Conservation (phyloP, 192 early-diverging fungal genomes). For the Gigaspora rosea region DNA sequence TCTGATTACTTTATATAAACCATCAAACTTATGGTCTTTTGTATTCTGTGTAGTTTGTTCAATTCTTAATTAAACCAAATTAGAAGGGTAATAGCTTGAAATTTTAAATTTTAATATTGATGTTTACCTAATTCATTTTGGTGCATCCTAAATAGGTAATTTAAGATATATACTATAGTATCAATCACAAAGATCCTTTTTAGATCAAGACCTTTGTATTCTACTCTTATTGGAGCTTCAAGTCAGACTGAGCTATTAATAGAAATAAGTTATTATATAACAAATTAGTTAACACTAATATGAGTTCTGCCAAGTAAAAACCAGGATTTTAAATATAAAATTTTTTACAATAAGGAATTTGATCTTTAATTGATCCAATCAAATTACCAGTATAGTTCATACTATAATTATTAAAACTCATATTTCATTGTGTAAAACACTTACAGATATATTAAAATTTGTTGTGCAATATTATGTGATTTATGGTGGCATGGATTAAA, state of each 20-base stretch:
- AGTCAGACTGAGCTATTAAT: constrained; percentile 13
- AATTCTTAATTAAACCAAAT: constrained; percentile 17
- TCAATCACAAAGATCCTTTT: constrained; percentile 18
- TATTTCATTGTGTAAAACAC: neutral
- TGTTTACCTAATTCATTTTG: constrained; percentile 27
- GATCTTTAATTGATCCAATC: neutral
- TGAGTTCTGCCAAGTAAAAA: too few relatives aligned
- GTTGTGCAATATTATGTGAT: constrained; percentile 25
- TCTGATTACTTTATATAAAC: neutral
- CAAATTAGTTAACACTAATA: constrained; percentile 7
- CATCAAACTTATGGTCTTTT: constrained; percentile 8
- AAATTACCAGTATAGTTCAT: too few relatives aligned
- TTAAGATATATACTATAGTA: constrained; percentile 20
- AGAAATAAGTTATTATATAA: neutral
- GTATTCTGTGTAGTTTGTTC: neutral
- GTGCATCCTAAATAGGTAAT: constrained; percentile 12
- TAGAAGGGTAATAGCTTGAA: neutral
- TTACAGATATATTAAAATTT: constrained; percentile 30
- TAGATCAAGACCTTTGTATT: neutral
- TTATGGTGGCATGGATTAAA: constrained; percentile 7
- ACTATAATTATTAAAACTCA: too few relatives aligned
- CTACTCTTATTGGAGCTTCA: constrained; percentile 22
- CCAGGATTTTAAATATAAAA: too few relatives aligned
- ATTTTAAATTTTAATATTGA: constrained; percentile 15
- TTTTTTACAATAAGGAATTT: too few relatives aligned